These are phyloP conservation scores for Xylariales sp. DNA, from an alignment of 2,329 filamentous ascomycete species.

Conservation along the genomic window DNA sequence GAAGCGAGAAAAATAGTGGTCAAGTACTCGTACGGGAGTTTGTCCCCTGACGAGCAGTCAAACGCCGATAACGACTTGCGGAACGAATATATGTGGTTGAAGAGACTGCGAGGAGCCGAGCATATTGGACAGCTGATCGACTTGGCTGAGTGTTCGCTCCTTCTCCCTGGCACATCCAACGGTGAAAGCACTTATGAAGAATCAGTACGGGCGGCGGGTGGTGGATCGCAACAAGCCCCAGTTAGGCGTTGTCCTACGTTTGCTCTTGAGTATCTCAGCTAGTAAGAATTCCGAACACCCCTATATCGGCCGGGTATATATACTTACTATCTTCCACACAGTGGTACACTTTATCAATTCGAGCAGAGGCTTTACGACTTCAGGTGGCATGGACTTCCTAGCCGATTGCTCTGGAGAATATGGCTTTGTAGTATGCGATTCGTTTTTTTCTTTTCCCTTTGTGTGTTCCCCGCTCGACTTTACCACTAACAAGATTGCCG, in stretches of 20 bases:
- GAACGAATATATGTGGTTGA: conserved; percentile 30
- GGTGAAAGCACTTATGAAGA: conserved; percentile 6
- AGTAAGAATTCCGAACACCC: conserved; percentile 1
- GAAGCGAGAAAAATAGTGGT: conserved; percentile 21
- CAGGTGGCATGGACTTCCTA: conserved; percentile 16
- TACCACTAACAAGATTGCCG: neutral
- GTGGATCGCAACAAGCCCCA: neutral
- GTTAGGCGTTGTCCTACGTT: conserved; percentile 26
- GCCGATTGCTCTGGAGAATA: conserved; percentile 32
- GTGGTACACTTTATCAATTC: conserved; percentile 18
- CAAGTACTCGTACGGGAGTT: conserved; percentile 33
- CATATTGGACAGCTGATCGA: conserved; percentile 32
- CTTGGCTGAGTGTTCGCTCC: conserved; percentile 16
- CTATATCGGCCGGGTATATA: neutral
- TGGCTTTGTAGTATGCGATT: conserved; percentile 38
- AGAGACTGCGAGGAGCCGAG: conserved; percentile 29
- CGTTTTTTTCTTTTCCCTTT: neutral
- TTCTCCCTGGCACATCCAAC: conserved; percentile 13
- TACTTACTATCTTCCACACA: conserved; percentile 1
- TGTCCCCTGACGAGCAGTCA: conserved; percentile 15
- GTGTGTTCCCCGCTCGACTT: no score
- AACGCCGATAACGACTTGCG: conserved; percentile 31
- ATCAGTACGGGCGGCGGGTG: neutral
- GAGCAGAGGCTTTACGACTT: neutral
- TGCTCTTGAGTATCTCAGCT: conserved; percentile 29